phyloP scores from a whole-genome alignment of 2,329 filamentous ascomycete genomes.

The Hymenoscyphus fraxineus region DNA sequence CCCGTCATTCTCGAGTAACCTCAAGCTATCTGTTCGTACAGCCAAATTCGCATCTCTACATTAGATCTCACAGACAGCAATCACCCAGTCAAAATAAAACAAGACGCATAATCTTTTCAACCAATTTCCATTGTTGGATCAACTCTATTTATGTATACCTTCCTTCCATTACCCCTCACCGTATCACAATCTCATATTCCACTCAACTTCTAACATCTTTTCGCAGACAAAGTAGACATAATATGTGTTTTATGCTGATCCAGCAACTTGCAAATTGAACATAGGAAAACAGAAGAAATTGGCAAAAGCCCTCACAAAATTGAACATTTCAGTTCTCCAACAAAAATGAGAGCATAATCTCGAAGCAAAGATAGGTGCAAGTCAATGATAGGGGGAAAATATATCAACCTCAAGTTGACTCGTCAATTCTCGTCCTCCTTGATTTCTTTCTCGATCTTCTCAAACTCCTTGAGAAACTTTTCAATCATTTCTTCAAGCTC shows the following conservation, averaged over 20 bases:
- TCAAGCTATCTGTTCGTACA: no score
- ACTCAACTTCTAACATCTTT: background rate
- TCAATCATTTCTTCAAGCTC: slow-evolving; percentile 7
- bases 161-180: slow-evolving; percentile 6
- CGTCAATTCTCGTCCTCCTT: background rate
- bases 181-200: background rate
- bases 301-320: slow-evolving; percentile 10
- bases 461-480: slow-evolving; percentile 1
- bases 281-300: slow-evolving; percentile 11
- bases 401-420: background rate
- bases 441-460: background rate
- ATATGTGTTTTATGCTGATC: background rate
- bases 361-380: slow-evolving; percentile 2
- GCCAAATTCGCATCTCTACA: no score
- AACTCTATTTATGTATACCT: slow-evolving; percentile 8
- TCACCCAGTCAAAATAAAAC: background rate
- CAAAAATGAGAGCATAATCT: slow-evolving; percentile 5
- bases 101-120: background rate
- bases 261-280: slow-evolving; percentile 10
- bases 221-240: slow-evolving; percentile 2
- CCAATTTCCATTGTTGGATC: slow-evolving; percentile 7
- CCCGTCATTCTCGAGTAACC: no score
- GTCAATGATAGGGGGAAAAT: background rate
- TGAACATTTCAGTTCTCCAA: slow-evolving; percentile 13
- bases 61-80: background rate